Evolutionary conservation across 192 early-diverging fungal species (phyloP), one percentile per base, ranked within the genome.

Genomic region (Backusella australiensis): DNA sequence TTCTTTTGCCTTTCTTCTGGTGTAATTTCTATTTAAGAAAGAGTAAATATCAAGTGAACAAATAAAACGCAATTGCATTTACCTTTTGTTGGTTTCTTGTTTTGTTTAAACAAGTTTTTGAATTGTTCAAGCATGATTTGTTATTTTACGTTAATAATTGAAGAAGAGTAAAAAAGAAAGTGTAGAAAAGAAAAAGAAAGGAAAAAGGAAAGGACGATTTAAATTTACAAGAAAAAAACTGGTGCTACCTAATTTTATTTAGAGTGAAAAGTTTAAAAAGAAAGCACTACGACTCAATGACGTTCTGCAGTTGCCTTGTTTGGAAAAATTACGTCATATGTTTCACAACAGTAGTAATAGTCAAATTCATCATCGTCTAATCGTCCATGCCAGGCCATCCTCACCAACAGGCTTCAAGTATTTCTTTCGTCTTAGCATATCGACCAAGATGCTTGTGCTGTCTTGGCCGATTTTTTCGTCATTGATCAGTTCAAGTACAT

Each of bases 1-100:
- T 78, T 80, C 67, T 71, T 67, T 52, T 79, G 63, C 21, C 29
- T 34, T 34, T 69, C 67, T 41, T 74, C 78, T 66, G 63, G n/a
- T 15, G 72, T 71, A 8, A 44, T 36, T 29, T 53, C 76, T 73
- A 39, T 21, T 53, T 34, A 34, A 34, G 46, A 32, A 74, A 5
- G 49, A 72, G 12, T 29, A 29, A 63, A 11, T 12, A 63, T 26
- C 23, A 29, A 38, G 21, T 21, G 38, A 4, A 4, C 12, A 21
- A 39, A 69, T 23, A 69, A 69, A 69, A 9, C 34, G 12, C 68
- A 69, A 69, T 23, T 29, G 46, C 46, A 63, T 63, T 32, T 63
- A 69, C 68, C 68, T 69, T 69, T 69, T n/a, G 68, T 21, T 23
- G 35, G 42, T 6, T 41, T 71, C 42, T 41, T 71, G 17, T 71